A percentile compares a stretch with the other conserved stretches of the same genome.
These are phyloP conservation scores for Stephanodiscus triporus DNA, from an alignment of 108 stramenopile genomes.

Conservation along the genomic window DNA sequence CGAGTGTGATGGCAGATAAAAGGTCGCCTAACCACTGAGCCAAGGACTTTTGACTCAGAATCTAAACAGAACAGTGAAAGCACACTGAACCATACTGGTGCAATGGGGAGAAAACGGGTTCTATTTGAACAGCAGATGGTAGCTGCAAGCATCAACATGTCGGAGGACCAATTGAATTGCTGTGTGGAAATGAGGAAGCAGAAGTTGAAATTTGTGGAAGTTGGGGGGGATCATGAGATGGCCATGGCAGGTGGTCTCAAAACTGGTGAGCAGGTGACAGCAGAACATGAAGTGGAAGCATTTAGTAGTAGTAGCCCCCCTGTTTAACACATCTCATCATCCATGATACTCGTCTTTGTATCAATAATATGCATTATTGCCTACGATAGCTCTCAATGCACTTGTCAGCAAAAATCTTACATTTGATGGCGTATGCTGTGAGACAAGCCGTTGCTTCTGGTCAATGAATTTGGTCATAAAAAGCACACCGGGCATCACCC, in stretches of 20 bases:
- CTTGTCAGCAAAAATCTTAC: too few species aligned
- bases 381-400: too few species aligned
- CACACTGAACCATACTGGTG: neutral
- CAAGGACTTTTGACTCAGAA: too few species aligned
- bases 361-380: neutral
- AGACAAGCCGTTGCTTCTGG: too few species aligned
- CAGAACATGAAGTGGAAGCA: neutral
- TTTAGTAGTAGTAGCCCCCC: neutral
- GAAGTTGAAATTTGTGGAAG: neutral
- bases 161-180: neutral
- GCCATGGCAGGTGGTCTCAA: neutral
- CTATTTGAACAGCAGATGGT: neutral
- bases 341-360: neutral
- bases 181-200: neutral
- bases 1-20: too few species aligned
- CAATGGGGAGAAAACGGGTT: neutral
- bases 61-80: too few species aligned
- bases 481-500: too few species aligned
- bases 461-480: too few species aligned
- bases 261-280: too few species aligned
- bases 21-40: too few species aligned
- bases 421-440: too few species aligned
- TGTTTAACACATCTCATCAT: neutral
- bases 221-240: neutral
- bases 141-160: neutral